Conservation (phyloP, 306 rosid species). For the Cyclanthera cordifolia region DNA sequence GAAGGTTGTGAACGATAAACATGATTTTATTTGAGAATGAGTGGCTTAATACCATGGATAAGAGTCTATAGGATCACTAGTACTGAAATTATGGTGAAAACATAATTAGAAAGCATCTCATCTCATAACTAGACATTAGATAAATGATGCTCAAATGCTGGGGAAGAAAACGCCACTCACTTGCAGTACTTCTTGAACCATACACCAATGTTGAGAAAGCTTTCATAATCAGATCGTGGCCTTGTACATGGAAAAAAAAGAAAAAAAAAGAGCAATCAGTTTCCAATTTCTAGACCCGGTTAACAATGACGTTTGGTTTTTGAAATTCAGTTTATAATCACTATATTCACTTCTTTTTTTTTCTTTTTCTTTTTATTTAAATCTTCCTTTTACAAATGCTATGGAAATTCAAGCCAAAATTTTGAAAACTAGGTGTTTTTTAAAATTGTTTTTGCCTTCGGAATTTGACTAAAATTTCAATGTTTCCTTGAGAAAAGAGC, state of each 20-base stretch:
- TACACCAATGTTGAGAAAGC: constrained; percentile 68
- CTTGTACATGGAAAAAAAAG: constrained; percentile 20
- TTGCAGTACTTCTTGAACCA: constrained; percentile 75
- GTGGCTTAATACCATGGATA: not conserved
- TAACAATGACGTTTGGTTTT: no score
- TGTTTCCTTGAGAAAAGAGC: not conserved
- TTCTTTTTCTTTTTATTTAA: no score
- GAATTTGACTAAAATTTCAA: not conserved
- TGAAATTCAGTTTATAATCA: not conserved
- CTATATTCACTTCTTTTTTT: no score
- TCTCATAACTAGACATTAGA: not conserved
- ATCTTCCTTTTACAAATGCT: not conserved
- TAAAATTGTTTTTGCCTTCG: no score
- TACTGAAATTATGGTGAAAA: not conserved
- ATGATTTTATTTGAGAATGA: constrained; percentile 1
- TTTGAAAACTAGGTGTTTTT: no score
- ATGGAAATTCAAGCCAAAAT: not conserved
- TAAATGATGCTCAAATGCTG: not conserved
- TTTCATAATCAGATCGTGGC: constrained; percentile 88
- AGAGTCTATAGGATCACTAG: not conserved
- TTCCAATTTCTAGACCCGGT: not conserved
- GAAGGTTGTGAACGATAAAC: not conserved
- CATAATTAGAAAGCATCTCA: not conserved
- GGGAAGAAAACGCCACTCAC: constrained; percentile 20
- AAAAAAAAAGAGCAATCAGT: not conserved